phyloP scores from a whole-genome alignment of 1,139 yeast species.

The Blastobotrys elegans region DNA sequence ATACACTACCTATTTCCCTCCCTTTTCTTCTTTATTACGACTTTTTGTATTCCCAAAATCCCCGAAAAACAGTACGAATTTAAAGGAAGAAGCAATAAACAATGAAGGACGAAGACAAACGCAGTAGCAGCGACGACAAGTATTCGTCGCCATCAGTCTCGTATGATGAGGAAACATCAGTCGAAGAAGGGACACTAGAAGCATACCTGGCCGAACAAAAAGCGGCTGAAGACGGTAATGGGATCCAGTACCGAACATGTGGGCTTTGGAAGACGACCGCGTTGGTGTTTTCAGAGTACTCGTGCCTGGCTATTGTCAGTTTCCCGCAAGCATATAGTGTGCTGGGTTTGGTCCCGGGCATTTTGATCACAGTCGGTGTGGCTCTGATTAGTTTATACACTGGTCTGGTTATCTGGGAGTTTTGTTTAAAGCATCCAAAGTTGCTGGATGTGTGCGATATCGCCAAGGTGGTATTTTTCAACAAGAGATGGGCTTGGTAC shows the following conservation, averaged over 20 bases:
- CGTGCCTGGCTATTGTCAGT: constrained; percentile 57
- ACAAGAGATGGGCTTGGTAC: constrained; percentile 50
- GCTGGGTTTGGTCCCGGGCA: constrained; percentile 54
- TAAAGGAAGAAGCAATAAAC: background rate
- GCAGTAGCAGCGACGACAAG: background rate
- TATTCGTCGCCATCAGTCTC: background rate
- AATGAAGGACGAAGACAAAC: background rate
- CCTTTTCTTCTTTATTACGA: background rate
- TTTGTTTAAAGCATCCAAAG: constrained; percentile 50
- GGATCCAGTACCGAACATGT: constrained; percentile 48
- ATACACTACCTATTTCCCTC: background rate
- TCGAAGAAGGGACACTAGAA: constrained; percentile 26
- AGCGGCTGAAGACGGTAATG: constrained; percentile 30
- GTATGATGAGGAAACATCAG: constrained; percentile 5
- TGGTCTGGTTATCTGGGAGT: constrained; percentile 49
- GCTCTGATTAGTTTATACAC: constrained; percentile 51
- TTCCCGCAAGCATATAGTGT: constrained; percentile 63
- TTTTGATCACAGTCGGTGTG: constrained; percentile 49
- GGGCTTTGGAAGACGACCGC: constrained; percentile 59
- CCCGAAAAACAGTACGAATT: background rate
- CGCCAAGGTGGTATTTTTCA: constrained; percentile 54
- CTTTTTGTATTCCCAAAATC: background rate
- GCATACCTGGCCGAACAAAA: constrained; percentile 29
- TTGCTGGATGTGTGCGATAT: constrained; percentile 53
- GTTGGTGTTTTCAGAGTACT: constrained; percentile 53